Conservation (phyloP, 1,284 basidiomycete genomes). For the Heterobasidion irregulare region DNA sequence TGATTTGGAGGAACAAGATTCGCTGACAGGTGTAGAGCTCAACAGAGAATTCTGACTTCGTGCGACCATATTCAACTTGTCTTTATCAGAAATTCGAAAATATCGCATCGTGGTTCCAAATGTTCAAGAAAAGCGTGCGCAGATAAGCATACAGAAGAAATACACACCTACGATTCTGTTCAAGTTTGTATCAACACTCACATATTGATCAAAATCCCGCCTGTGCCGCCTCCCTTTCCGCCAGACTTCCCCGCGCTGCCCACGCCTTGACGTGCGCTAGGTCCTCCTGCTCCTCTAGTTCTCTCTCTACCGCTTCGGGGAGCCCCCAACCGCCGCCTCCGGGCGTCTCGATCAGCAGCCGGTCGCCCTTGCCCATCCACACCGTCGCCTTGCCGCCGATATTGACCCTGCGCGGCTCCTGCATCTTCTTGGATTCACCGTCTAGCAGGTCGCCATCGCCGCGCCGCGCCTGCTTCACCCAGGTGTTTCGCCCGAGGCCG, state of each 20-base stretch:
- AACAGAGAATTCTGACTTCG: too few species aligned
- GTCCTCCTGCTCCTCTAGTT: slow-evolving; percentile 15
- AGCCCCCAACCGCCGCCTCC: slow-evolving; percentile 90
- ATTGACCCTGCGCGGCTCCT: slow-evolving; percentile 63
- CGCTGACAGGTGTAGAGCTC: too few species aligned
- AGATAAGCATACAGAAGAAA: too few species aligned
- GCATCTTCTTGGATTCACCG: slow-evolving; percentile 6
- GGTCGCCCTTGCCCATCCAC: slow-evolving; percentile 81
- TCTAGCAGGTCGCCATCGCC: slow-evolving; percentile 57
- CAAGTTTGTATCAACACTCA: too few species aligned
- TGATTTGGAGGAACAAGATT: too few species aligned
- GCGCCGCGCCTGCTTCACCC: slow-evolving; percentile 73
- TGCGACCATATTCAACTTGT: too few species aligned
- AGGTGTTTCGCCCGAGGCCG: slow-evolving; percentile 76
- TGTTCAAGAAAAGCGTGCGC: too few species aligned
- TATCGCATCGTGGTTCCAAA: too few species aligned
- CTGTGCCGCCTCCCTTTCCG: slow-evolving; percentile 62
- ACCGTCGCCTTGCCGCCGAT: slow-evolving; percentile 90
- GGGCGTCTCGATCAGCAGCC: slow-evolving; percentile 80
- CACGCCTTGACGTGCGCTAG: slow-evolving; percentile 38
- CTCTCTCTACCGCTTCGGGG: slow-evolving; percentile 25
- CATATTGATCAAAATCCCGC: slow-evolving; percentile 39
- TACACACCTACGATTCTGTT: not conserved
- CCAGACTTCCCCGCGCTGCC: slow-evolving; percentile 69
- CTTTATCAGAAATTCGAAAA: too few species aligned